Conservation (phyloP, 352 stramenopile genomes). For the Phytophthora pini region DNA sequence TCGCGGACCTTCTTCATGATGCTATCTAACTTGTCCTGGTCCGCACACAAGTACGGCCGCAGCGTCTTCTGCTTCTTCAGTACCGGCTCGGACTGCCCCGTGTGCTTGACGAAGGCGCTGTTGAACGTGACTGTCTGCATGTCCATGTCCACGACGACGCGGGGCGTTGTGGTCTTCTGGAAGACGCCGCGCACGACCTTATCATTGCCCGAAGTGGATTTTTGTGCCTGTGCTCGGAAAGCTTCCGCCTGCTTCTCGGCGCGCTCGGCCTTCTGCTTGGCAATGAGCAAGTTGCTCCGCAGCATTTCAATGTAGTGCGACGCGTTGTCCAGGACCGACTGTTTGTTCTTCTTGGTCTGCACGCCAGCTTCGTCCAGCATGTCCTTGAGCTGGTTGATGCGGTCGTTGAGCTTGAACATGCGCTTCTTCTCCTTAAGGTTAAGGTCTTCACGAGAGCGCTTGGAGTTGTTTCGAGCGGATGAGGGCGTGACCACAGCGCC, state of each 20-base stretch:
- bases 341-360: conserved; percentile 85
- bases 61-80: conserved; percentile 73
- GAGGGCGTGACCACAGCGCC: conserved; percentile 45
- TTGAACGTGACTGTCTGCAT: conserved; percentile 69
- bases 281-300: conserved; percentile 62
- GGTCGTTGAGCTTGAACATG: conserved; percentile 91
- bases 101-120: conserved; percentile 59
- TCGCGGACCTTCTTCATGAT: conserved; percentile 54
- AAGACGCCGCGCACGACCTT: conserved; percentile 56
- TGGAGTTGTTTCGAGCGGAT: conserved; percentile 40
- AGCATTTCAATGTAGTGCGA: conserved; percentile 78
- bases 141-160: conserved; percentile 63
- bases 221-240: conserved; percentile 49
- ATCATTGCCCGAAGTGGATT: conserved; percentile 36
- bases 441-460: conserved; percentile 79
- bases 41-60: conserved; percentile 53
- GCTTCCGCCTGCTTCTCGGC: conserved; percentile 59
- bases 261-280: conserved; percentile 64
- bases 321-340: conserved; percentile 77
- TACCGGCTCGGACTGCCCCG: conserved; percentile 48
- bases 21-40: conserved; percentile 49
- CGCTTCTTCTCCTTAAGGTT: conserved; percentile 91
- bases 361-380: conserved; percentile 70
- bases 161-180: conserved; percentile 66
- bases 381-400: conserved; percentile 80